Evolutionary conservation across 2,329 filamentous ascomycete genomes (phyloP).

Genomic region (Trichocomaceae sp.): DNA sequence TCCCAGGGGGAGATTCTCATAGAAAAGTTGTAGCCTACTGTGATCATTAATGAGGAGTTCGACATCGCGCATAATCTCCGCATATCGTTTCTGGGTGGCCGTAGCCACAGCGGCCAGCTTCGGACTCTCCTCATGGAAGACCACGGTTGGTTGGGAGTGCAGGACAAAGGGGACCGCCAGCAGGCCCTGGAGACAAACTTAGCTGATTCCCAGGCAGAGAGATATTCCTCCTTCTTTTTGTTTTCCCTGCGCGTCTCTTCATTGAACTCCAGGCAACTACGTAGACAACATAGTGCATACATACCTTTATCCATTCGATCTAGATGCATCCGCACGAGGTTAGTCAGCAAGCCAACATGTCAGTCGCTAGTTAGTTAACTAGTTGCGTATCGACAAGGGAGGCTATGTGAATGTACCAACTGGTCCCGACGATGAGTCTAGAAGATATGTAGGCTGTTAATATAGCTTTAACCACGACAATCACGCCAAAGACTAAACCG

Average conservation of each 20-base stretch:
- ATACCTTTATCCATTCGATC: conserved; percentile 87
- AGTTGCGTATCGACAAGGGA: no score
- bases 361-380: neutral
- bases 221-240: neutral
- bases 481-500: conserved; percentile 17
- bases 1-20: neutral
- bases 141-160: conserved; percentile 86
- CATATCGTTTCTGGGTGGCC: conserved; percentile 79
- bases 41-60: conserved; percentile 89
- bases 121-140: conserved; percentile 63
- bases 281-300: conserved; percentile 7
- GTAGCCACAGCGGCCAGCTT: conserved; percentile 64
- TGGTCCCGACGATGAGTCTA: conserved; percentile 89
- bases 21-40: conserved; percentile 48
- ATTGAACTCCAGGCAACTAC: conserved; percentile 2
- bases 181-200: conserved; percentile 46
- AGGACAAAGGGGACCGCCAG: conserved; percentile 94
- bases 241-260: neutral
- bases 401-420: conserved; percentile 49
- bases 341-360: neutral
- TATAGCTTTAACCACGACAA: neutral
- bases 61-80: conserved; percentile 90
- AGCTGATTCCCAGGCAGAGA: conserved; percentile 1
- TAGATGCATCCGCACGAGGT: conserved; percentile 18
- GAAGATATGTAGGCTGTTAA: conserved; percentile 24